Evolutionary conservation across 148 eudicot species (phyloP).

Genomic region (Chenopodium quinoa): DNA sequence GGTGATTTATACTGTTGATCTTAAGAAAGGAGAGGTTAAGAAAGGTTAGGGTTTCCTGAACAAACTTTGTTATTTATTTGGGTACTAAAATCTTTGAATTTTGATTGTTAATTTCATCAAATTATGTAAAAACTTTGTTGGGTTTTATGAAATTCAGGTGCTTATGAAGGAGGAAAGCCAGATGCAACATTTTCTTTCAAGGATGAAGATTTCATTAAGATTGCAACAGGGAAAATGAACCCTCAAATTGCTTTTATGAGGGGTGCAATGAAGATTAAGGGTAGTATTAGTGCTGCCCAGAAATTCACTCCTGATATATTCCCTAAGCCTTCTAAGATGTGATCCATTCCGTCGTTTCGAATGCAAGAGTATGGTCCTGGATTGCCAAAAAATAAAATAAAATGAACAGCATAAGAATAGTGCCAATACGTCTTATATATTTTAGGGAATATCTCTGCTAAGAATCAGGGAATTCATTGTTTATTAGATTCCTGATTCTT

Average conservation of each 20-base stretch:
- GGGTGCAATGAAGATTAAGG: conserved; percentile 91
- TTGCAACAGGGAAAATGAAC: conserved; percentile 93
- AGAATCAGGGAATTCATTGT: conserved; percentile 11
- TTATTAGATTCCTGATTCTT: conserved; percentile 19
- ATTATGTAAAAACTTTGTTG: background rate
- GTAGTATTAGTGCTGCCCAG: conserved; percentile 86
- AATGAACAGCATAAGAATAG: background rate
- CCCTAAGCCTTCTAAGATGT: conserved; percentile 96
- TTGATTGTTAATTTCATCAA: background rate
- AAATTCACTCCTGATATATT: conserved; percentile 96
- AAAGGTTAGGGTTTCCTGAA: conserved; percentile 54
- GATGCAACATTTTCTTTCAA: conserved; percentile 85
- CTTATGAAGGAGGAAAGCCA: conserved; percentile 86
- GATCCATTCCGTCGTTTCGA: conserved; percentile 24
- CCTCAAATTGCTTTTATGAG: conserved; percentile 98
- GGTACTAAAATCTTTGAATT: background rate
- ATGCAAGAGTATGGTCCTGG: conserved; percentile 5
- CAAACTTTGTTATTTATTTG: background rate
- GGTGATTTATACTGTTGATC: conserved; percentile 77
- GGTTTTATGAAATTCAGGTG: conserved; percentile 43
- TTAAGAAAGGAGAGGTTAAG: conserved; percentile 92
- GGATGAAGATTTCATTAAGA: conserved; percentile 83
- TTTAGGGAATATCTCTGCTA: conserved; percentile 1
- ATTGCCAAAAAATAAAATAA: background rate
- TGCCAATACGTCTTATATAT: background rate